Base-by-base conservation (phyloP, 2,329 filamentous ascomycete genomes). In the Phyllachora maydis region DNA sequence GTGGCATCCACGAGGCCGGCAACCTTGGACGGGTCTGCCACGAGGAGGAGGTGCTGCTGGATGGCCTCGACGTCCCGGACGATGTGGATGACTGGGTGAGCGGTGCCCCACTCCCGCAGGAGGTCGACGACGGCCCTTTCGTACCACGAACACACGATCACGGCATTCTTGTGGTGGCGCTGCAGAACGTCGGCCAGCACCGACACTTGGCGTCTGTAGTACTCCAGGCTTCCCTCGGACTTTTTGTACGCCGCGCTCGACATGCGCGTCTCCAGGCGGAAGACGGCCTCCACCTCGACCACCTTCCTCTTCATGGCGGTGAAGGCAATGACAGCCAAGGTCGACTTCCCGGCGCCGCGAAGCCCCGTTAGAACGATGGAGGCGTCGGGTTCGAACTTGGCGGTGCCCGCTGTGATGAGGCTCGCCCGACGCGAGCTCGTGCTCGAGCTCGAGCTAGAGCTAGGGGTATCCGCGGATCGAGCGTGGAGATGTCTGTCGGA, bases 361-460 rank as follows among this genome's bases (percentile, higher is more conserved):
- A 79, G 67, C 3, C 76, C 76, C 12, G 76, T 60, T 11, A 83
- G 53, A 5, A 82, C 61, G 26, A 83, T 66, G 2, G 76, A 79
- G 2, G 71, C 67, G 50, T 75, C 59, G 7, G 55, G 42, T 6
- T 53, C 47, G 36, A 74, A 76, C 22, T n/a, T n/a, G n/a, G n/a
- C n/a, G n/a, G 35, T 37, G 29, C 33, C 36, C 29, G 23, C 28
- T 31, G 21, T 32, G 33, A 29, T 22, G 5, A 21, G 12, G 29
- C 10, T 26, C 14, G 19, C 28, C 5, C 23, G 24, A 11, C 32
- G 29, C 3, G 30, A 33, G 25, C 26, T 27, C 11, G 30, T 30
- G 8, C 29, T 28, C 16, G 32, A 31, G 10, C 24, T 25, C 17
- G 31, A 30, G 15, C 26, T 33, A 15, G 19, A 21, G 10, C 8